phyloP scores from a whole-genome alignment of 306 rosid species.

The Prosopis cineraria region DNA sequence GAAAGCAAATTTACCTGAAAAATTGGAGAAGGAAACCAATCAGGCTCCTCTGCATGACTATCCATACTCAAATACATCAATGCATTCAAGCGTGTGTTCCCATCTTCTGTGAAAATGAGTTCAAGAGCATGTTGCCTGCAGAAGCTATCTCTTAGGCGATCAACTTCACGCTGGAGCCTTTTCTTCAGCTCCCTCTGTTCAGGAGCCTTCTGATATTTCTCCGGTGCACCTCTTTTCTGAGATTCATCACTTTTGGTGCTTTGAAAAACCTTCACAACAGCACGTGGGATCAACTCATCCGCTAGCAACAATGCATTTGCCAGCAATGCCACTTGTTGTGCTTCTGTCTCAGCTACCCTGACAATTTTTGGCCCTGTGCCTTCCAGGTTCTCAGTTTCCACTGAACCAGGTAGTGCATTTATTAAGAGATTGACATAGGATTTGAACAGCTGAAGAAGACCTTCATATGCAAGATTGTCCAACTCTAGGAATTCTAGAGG shows the following conservation, averaged over 20 bases:
- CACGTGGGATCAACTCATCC: conserved; percentile 84
- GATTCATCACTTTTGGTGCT: conserved; percentile 50
- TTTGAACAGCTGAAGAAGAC: conserved; percentile 63
- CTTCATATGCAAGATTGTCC: conserved; percentile 72
- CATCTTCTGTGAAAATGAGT: conserved; percentile 87
- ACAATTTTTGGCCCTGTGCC: conserved; percentile 66
- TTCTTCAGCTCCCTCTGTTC: conserved; percentile 86
- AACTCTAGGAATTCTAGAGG: conserved; percentile 77
- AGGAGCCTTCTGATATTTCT: conserved; percentile 53
- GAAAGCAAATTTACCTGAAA: conserved; percentile 58
- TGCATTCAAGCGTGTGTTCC: conserved; percentile 63
- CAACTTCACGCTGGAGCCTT: conserved; percentile 75
- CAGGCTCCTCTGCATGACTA: conserved; percentile 55
- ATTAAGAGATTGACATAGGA: conserved; percentile 68
- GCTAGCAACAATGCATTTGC: conserved; percentile 77
- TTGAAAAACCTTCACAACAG: conserved; percentile 64
- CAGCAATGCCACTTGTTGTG: conserved; percentile 74
- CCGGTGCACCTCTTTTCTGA: conserved; percentile 50
- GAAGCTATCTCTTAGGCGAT: conserved; percentile 78
- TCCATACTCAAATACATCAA: conserved; percentile 67
- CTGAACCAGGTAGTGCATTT: conserved; percentile 80
- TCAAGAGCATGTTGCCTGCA: conserved; percentile 88
- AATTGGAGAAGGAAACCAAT: conserved; percentile 89
- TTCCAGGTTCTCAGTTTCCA: conserved; percentile 66
- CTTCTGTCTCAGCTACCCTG: conserved; percentile 80